Percentiles rank a stretch among this genome's conserved stretches.
phyloP scores from a whole-genome alignment of 2,329 filamentous ascomycete genomes.

The Leptographium lundbergii region DNA sequence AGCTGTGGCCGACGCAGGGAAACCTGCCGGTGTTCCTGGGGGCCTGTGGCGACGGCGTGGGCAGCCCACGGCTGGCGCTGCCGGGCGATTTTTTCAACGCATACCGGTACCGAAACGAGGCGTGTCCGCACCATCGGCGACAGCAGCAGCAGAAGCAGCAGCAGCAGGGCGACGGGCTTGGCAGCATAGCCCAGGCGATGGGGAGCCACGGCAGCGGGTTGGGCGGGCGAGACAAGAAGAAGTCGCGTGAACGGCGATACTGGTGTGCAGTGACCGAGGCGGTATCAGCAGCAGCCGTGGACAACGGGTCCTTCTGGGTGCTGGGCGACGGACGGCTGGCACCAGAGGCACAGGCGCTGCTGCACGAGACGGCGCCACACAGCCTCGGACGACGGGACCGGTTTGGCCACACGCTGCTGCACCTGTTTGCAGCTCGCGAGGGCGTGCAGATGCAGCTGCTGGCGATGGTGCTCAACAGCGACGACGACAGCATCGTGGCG shows the following conservation, averaged over 20 bases:
- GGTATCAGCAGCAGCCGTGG: constrained; percentile 7
- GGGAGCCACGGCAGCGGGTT: constrained; percentile 1
- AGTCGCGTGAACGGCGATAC: constrained; percentile 13
- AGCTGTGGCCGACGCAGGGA: background rate
- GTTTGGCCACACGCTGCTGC: constrained; percentile 35
- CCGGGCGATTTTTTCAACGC: constrained; percentile 36
- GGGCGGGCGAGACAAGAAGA: background rate
- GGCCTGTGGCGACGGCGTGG: constrained; percentile 9
- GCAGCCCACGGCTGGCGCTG: constrained; percentile 21
- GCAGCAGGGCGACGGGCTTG: background rate
- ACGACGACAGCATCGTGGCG: constrained; percentile 13
- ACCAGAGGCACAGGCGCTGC: constrained; percentile 13
- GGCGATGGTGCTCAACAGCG: constrained; percentile 12
- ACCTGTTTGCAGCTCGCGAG: constrained; percentile 29
- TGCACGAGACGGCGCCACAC: constrained; percentile 11
- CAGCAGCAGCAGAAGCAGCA: constrained; percentile 1
- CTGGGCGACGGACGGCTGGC: constrained; percentile 17
- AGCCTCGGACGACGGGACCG: constrained; percentile 22
- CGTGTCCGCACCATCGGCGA: constrained; percentile 9
- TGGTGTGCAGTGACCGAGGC: constrained; percentile 21
- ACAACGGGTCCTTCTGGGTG: constrained; percentile 16
- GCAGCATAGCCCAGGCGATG: background rate
- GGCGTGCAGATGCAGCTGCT: constrained; percentile 18
- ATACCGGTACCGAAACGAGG: constrained; percentile 16
- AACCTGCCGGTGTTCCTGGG: constrained; percentile 4